These are phyloP conservation scores for Calonectria fujianensis DNA, from an alignment of 2,329 filamentous ascomycete genomes.

Conservation along the genomic window DNA sequence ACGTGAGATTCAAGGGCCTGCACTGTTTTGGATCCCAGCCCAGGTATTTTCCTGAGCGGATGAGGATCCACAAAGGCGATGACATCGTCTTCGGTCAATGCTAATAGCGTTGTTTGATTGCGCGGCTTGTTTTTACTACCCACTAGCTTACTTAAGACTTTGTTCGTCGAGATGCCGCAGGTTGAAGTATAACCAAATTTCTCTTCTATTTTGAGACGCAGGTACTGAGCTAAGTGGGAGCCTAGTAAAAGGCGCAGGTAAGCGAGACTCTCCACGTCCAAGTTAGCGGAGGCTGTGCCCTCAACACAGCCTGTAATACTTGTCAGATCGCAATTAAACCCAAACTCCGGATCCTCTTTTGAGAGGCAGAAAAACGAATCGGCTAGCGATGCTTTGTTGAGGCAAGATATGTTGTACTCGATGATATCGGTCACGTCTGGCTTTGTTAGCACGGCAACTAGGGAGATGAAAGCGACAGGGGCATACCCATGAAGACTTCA, in stretches of 20 bases:
- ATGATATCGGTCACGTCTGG: slow-evolving; percentile 89
- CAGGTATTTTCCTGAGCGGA: slow-evolving; percentile 87
- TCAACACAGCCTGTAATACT: slow-evolving; percentile 77
- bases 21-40: slow-evolving; percentile 84
- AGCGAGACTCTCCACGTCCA: slow-evolving; percentile 61
- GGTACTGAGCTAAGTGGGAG: slow-evolving; percentile 85
- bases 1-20: slow-evolving; percentile 74
- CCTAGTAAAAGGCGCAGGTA: slow-evolving; percentile 82
- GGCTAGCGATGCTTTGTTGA: slow-evolving; percentile 79
- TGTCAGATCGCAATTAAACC: slow-evolving; percentile 87
- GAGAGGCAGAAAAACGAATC: slow-evolving; percentile 89
- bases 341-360: slow-evolving; percentile 82
- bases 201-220: slow-evolving; percentile 83
- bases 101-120: slow-evolving; percentile 88
- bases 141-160: slow-evolving; percentile 88
- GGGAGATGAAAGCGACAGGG: slow-evolving; percentile 16
- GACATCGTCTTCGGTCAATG: slow-evolving; percentile 75
- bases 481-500: slow-evolving; percentile 78
- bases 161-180: slow-evolving; percentile 91
- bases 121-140: slow-evolving; percentile 91
- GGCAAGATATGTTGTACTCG: slow-evolving; percentile 83
- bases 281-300: slow-evolving; percentile 47
- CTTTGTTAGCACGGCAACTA: background rate
- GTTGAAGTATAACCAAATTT: slow-evolving; percentile 90
- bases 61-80: slow-evolving; percentile 83